Evolutionary conservation across 441 rosid species (phyloP).

Genomic region (Theobroma grandiflorum): DNA sequence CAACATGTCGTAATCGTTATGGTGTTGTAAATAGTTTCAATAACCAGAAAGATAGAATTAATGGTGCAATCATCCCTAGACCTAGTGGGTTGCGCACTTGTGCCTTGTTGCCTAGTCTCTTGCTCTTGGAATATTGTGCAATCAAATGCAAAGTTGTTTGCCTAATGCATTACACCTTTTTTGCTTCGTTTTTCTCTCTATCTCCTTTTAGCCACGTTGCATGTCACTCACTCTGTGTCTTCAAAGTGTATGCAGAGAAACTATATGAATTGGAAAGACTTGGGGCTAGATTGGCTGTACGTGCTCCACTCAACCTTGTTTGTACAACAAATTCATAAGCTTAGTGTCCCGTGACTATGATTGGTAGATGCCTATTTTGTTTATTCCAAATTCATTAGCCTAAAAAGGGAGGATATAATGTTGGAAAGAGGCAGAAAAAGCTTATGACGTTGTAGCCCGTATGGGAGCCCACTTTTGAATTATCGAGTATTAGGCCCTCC

Average conservation of each 20-base stretch:
- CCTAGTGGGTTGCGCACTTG: constrained; percentile 5
- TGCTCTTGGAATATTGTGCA: too few relatives aligned
- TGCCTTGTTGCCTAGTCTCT: not conserved
- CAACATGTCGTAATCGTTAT: not conserved
- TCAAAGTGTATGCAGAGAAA: not conserved
- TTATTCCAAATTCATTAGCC: too few relatives aligned
- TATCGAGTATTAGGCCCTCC: too few relatives aligned
- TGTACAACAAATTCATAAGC: too few relatives aligned
- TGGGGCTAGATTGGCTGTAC: not conserved
- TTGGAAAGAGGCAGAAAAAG: too few relatives aligned
- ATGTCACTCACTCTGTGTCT: not conserved
- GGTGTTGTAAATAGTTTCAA: not conserved
- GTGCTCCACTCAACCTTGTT: too few relatives aligned
- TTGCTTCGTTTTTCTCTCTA: not conserved
- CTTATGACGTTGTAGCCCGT: too few relatives aligned
- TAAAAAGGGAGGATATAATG: too few relatives aligned
- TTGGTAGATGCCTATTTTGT: too few relatives aligned
- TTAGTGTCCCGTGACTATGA: too few relatives aligned
- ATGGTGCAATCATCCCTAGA: not conserved
- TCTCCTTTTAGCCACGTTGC: not conserved
- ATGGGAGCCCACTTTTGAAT: too few relatives aligned
- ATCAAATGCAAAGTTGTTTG: not conserved
- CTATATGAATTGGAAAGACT: not conserved
- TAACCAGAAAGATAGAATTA: not conserved
- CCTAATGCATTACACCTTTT: not conserved